Conservation (phyloP, 148 eudicot species). For the Cornus controversa region DNA sequence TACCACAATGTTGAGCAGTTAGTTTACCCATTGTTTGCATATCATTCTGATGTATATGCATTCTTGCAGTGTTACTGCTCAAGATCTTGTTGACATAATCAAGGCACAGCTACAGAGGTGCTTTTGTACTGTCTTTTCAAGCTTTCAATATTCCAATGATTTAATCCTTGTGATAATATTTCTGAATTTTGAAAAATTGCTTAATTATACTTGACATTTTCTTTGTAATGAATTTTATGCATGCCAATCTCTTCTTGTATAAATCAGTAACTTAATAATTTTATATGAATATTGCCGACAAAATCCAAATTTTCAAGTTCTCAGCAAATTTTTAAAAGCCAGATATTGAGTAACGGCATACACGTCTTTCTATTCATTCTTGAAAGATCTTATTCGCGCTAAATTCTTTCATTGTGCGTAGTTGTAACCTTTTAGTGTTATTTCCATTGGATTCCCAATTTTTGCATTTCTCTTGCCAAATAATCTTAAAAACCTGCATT, state of each 20-base stretch:
- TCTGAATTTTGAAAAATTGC: background rate
- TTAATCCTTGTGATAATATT: background rate
- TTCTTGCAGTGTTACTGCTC: conserved; percentile 80
- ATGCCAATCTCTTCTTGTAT: background rate
- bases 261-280: background rate
- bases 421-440: background rate
- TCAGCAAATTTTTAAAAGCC: background rate
- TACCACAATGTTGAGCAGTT: background rate
- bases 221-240: background rate
- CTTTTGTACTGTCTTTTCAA: conserved; percentile 7
- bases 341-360: background rate
- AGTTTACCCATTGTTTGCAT: background rate
- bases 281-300: too few species aligned
- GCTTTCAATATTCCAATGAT: background rate
- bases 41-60: conserved; percentile 19
- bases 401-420: background rate
- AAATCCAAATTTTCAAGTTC: too few species aligned
- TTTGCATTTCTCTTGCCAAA: background rate
- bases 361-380: too few species aligned
- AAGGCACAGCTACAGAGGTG: conserved; percentile 97
- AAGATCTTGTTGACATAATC: conserved; percentile 94
- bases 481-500: background rate
- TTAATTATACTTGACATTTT: background rate
- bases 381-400: too few species aligned
- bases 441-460: background rate